Evolutionary conservation across 768 basidiomycete genomes (phyloP), one percentile per base, ranked within the genome.

Genomic region (Asterophora lycoperdoides): DNA sequence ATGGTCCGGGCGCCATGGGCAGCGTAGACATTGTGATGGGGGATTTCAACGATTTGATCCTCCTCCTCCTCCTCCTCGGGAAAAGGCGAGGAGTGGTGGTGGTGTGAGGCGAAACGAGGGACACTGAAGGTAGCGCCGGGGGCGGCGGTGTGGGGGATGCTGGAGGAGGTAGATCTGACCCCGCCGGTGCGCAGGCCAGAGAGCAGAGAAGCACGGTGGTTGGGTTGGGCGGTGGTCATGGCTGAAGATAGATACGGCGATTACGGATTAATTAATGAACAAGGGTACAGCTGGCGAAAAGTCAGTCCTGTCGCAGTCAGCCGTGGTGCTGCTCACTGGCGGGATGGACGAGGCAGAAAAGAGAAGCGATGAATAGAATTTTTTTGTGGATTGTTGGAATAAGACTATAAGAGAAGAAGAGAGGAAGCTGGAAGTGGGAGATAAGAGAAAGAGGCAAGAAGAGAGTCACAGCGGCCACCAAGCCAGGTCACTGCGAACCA

Each of bases 181-280:
- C 90, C 90, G 64, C 90, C 91, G 46, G 90, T 93, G 64, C 90
- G 86, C 62, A 93, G 88, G 58, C 87, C 89, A 52, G 85, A 76
- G 67, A 93, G 88, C 62, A 93, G 89, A 53, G 88, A 87, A 43
- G 91, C 89, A 60, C 90, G 87, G 54, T 73, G 70, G 65, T 75
- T 83, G 59, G 76, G 61, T 43, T 60, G 68, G 49, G 69, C 59
- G 62, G 72, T 70, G 64, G 76, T 66, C 76, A 77, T 77, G 64
- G 66, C 59, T 64, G 60, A 50, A 45, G 55, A 66, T 64, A 64
- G 66, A 69, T 39, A 33, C 30, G 38, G 29, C 48, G 60, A 53
- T 48, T 51, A 49, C 57, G 57, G 59, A 40, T 56, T 60, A 61
- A 71, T 68, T 71, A 72, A 59, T 66, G 67, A 63, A 65, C 51